Evolutionary conservation across 1,139 yeast genomes (phyloP), one percentile per base, ranked within the genome.

Genomic region (Zygoascus sp.): DNA sequence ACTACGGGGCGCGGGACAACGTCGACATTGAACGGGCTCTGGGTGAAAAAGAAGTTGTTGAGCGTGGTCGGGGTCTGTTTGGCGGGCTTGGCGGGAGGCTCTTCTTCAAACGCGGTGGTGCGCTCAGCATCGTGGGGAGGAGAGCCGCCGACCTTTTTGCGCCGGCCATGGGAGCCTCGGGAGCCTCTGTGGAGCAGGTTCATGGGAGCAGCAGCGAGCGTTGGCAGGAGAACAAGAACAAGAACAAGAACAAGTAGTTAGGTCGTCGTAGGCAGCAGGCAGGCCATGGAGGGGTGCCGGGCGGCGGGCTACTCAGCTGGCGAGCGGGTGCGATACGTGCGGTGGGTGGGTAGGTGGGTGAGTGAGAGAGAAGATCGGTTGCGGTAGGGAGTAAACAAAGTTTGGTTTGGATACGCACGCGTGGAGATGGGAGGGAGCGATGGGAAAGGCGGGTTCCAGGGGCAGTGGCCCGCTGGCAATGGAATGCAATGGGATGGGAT

Each of bases 1-100:
- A 60, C 53, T 17, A 60, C 55, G 1, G 62, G 61, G 16, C 65
- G 54, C 7, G 66, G 65, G 3, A 62, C 44, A 11, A 52, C 53
- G 19, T 53, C 46, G 44, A 53, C 50, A 13, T 43, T 41, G 45
- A 55, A 62, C 13, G 60, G 60, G 30, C 55, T 55, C 36, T 58
- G 59, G 4, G 62, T 52, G 53, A 59, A 55, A 37, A 54, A 54
- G 47, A 60, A 61, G 54, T 58, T 59, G 43, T 53, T 50, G 48
- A 50, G 53, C 19, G 44, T 25, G 17, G 44, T 30, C 7, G 25
- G 13, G 3, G 5, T 10, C 19, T 20, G 15, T 27, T 35, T 35
- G 13, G 9, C 9, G 9, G 25, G 3, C 16, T 11, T 19, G 17
- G 39, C n/a, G 9, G 36, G 20, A 8, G 5, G 36, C 21, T 32